Base-by-base conservation (phyloP, 169 alveolate genomes). In the Plasmodium cynomolgi region DNA sequence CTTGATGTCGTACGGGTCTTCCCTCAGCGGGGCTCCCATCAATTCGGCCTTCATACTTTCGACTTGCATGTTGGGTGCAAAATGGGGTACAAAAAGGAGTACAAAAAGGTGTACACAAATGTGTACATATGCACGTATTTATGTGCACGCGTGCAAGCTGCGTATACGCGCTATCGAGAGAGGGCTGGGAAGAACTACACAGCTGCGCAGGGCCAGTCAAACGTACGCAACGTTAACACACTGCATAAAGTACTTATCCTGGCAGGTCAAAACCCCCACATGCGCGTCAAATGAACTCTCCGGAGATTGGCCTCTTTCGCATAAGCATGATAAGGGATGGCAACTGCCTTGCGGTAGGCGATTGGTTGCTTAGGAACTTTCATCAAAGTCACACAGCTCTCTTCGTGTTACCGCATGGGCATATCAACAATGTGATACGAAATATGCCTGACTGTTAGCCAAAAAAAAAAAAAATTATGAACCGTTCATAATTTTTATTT, bases 11-110 rank as follows among this genome's bases (percentile, higher is more conserved):
- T 75, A 85, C 68, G 26, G 75, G 75, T 62, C 33, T 58, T 31
- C 73, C 58, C 71, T 17, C 54, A 84, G 31, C 17, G 7, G 54
- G 50, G 71, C 44, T 13, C 26, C 74, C 83, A 37, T 54, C 8
- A 20, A 44, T 37, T 37, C 68, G 7, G 15, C 50, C n/a, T 54
- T 71, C 29, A 84, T 71, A 23, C 73, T 37, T 84, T 84, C 92
- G 44, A 84, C n/a, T 44, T 84, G 75, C 92, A 84, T 84, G 54
- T 62, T 62, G 56, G 68, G 56, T 79, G 84, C 20, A 77, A 37
- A 77, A 33, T 5, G 56, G 23, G 17, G 34, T 33, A 15, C 47
- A 17, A 34, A 73, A 73, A 20, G 82, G 83, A 0, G 47, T 47
- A 75, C 20, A 75, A 15, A 71, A 62, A 9, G 34, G 9, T 20